Conservation (phyloP, 1,284 basidiomycete genomes). For the Cryptococcus sp. region DNA sequence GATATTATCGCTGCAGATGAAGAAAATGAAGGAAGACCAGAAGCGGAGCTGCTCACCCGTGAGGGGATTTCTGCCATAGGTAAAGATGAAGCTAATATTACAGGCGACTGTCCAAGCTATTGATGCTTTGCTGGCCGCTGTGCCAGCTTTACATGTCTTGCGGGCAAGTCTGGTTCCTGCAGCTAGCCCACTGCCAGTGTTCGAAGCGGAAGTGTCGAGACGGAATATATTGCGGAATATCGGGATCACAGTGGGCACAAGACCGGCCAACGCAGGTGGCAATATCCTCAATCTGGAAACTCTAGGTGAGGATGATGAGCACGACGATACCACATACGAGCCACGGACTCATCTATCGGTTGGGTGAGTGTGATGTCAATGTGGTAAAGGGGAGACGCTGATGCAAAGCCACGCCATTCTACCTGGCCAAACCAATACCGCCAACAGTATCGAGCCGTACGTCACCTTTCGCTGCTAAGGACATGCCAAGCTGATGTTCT, state of each 20-base stretch:
- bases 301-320: slow-evolving; percentile 25
- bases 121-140: slow-evolving; percentile 20
- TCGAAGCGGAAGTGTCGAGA: not conserved
- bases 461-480: no score
- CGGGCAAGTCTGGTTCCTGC: slow-evolving; percentile 10
- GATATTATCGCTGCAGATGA: slow-evolving; percentile 13
- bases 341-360: no score
- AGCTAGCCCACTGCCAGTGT: not conserved
- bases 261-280: slow-evolving; percentile 19
- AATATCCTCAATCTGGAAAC: slow-evolving; percentile 15
- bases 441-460: no score
- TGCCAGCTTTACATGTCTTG: slow-evolving; percentile 22
- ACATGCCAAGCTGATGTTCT: no score
- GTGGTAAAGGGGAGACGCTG: no score
- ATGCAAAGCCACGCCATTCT: no score
- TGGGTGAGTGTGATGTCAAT: no score
- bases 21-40: slow-evolving; percentile 17
- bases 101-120: slow-evolving; percentile 21
- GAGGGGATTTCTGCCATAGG: slow-evolving; percentile 1
- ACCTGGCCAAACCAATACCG: no score
- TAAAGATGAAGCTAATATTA: slow-evolving; percentile 1
- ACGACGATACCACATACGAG: slow-evolving; percentile 1
- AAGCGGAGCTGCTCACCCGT: slow-evolving; percentile 11
- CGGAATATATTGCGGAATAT: slow-evolving; percentile 2
- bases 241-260: slow-evolving; percentile 19